Evolutionary conservation across 805 yeast species (phyloP).

Genomic region (Wickerhamiella qilinensis): DNA sequence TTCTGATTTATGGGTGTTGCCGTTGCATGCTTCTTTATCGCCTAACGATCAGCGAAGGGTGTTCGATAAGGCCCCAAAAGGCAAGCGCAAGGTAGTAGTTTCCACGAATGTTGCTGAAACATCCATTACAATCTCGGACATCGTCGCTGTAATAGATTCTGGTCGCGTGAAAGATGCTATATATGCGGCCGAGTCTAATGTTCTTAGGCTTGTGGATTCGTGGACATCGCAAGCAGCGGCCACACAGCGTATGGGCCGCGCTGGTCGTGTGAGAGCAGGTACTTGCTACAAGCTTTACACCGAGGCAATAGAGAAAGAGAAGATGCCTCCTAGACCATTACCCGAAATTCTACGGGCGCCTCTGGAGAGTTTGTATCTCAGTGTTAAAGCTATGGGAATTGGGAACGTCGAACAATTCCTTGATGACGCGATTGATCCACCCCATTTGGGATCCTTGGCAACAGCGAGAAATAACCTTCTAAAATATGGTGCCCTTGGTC

Average conservation of each 20-base stretch:
- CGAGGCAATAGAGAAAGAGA: slow-evolving; percentile 33
- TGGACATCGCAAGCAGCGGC: slow-evolving; percentile 89
- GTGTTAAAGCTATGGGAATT: slow-evolving; percentile 82
- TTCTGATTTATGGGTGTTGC: slow-evolving; percentile 33
- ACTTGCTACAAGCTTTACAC: slow-evolving; percentile 70
- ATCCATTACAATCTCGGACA: slow-evolving; percentile 89
- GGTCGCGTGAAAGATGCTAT: slow-evolving; percentile 71
- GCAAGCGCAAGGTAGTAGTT: slow-evolving; percentile 60
- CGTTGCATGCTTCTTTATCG: slow-evolving; percentile 76
- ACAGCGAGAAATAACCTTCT: slow-evolving; percentile 37
- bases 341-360: slow-evolving; percentile 84
- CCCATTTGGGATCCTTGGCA: slow-evolving; percentile 35
- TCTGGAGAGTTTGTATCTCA: slow-evolving; percentile 64
- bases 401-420: slow-evolving; percentile 54
- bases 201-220: slow-evolving; percentile 55
- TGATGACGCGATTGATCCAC: slow-evolving; percentile 68
- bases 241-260: slow-evolving; percentile 87
- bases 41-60: slow-evolving; percentile 72
- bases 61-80: slow-evolving; percentile 38
- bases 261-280: slow-evolving; percentile 89
- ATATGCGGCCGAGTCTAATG: slow-evolving; percentile 50
- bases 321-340: slow-evolving; percentile 56
- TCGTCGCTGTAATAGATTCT: slow-evolving; percentile 77
- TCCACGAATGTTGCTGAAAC: slow-evolving; percentile 95
- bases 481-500: slow-evolving; percentile 57